Percentiles rank a stretch among this genome's conserved stretches.
Conservation (phyloP, 78 protist genomes). For the Polysphondylium violaceum region DNA sequence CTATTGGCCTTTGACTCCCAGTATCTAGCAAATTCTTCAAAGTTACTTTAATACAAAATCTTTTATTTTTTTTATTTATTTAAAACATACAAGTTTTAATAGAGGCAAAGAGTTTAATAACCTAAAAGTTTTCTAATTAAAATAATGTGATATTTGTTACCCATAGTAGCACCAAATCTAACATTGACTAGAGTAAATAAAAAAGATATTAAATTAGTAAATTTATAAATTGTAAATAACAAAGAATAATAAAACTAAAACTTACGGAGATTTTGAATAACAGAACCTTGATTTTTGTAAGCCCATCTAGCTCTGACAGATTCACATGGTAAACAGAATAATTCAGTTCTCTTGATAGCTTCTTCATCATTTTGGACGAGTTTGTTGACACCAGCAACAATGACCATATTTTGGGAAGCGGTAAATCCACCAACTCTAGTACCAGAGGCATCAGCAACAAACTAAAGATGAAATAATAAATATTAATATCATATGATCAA, state of each 20-base stretch:
- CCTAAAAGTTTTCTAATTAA: slow-evolving; percentile 23
- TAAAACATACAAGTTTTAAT: background rate
- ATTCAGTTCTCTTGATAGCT: slow-evolving; percentile 27
- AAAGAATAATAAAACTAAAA: too few species aligned
- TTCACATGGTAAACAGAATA: slow-evolving; percentile 66
- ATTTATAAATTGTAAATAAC: too few species aligned
- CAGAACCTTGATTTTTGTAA: slow-evolving; percentile 26
- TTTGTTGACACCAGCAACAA: slow-evolving; percentile 43
- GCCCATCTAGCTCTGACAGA: slow-evolving; percentile 52
- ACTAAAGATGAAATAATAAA: background rate
- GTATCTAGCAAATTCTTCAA: too few species aligned
- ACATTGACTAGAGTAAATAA: too few species aligned
- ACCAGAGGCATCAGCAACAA: slow-evolving; percentile 54
- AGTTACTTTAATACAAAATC: too few species aligned
- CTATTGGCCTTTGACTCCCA: too few species aligned
- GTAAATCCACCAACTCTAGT: slow-evolving; percentile 56
- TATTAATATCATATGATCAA: background rate
- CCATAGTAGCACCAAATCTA: background rate
- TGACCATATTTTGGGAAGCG: slow-evolving; percentile 28
- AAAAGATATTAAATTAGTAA: too few species aligned
- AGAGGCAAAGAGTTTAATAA: background rate
- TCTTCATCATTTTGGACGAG: slow-evolving; percentile 30
- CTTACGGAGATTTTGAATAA: slow-evolving; percentile 61
- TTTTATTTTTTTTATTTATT: background rate
- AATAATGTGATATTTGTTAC: slow-evolving; percentile 12